These are phyloP conservation scores for Ogataea nonfermentans DNA, from an alignment of 805 yeast species.

Conservation along the genomic window DNA sequence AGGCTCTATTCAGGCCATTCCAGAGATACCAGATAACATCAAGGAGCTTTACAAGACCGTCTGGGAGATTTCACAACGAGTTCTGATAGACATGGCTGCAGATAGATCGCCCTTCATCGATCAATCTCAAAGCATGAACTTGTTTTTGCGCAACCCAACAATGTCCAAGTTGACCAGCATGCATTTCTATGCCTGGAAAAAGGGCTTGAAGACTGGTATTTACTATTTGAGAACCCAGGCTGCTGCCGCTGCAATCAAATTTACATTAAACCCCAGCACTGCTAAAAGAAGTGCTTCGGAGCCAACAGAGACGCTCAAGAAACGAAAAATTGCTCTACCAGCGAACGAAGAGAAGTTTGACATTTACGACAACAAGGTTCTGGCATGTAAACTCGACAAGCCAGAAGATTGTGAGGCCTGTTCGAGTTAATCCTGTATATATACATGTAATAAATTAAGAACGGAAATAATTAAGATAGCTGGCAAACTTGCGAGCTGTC, in stretches of 20 bases:
- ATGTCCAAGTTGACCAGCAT: constrained; percentile 95
- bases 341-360: constrained; percentile 6
- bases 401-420: constrained; percentile 41
- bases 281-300: constrained; percentile 17
- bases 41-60: constrained; percentile 87
- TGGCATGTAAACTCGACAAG: constrained; percentile 22
- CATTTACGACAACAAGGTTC: constrained; percentile 20
- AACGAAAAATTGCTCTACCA: constrained; percentile 5
- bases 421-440: constrained; percentile 33
- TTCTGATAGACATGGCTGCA: constrained; percentile 82
- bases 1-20: constrained; percentile 82
- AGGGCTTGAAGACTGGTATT: constrained; percentile 98
- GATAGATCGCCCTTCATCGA: constrained; percentile 73
- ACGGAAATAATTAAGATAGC: constrained; percentile 12
- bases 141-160: constrained; percentile 85
- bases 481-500: constrained; percentile 22
- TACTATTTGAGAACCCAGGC: constrained; percentile 97
- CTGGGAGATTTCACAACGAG: constrained; percentile 92
- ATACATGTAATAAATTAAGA: not conserved
- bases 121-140: constrained; percentile 91
- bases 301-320: constrained; percentile 10
- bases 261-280: constrained; percentile 57
- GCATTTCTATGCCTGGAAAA: constrained; percentile 99
- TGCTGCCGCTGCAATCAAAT: constrained; percentile 95
- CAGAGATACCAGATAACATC: constrained; percentile 68